Percentiles rank a stretch among this genome's conserved stretches.
Evolutionary conservation across 2,329 filamentous ascomycete genomes (phyloP).

Genomic region (Monilinia polystroma): DNA sequence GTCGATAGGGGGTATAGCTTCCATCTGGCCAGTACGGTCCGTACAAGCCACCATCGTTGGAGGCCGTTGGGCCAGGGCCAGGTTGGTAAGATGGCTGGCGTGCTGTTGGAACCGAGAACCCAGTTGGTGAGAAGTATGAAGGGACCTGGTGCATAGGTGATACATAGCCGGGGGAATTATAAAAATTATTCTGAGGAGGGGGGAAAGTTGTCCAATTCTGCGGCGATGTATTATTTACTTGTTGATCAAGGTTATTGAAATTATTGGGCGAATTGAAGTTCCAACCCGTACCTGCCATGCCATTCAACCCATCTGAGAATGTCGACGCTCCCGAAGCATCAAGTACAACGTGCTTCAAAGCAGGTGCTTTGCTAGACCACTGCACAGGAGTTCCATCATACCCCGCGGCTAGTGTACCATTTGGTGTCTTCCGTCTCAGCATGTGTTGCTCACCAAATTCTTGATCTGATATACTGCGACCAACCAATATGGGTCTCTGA

Average conservation of each 20-base stretch:
- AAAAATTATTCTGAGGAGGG: conserved; percentile 32
- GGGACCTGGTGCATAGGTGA: conserved; percentile 31
- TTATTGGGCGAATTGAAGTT: conserved; percentile 17
- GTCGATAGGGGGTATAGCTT: conserved; percentile 53
- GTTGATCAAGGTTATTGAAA: conserved; percentile 27
- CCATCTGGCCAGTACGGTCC: conserved; percentile 65
- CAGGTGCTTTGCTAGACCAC: conserved; percentile 69
- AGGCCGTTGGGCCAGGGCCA: conserved; percentile 56
- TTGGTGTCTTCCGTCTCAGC: conserved; percentile 87
- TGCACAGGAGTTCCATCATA: conserved; percentile 83
- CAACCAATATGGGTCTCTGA: conserved; percentile 26
- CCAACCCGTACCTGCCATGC: conserved; percentile 11
- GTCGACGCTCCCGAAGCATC: conserved; percentile 49
- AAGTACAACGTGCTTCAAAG: conserved; percentile 79
- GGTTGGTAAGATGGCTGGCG: conserved; percentile 59
- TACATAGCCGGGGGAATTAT: conserved; percentile 34
- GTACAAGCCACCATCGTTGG: conserved; percentile 56
- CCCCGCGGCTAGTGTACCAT: conserved; percentile 85
- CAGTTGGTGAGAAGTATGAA: conserved; percentile 40
- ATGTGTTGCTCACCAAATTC: conserved; percentile 53
- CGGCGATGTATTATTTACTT: conserved; percentile 14
- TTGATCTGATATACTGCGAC: conserved; percentile 47
- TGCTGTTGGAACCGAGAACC: conserved; percentile 55
- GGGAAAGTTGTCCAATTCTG: conserved; percentile 17
- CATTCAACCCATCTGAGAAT: conserved; percentile 24